Base-by-base conservation (phyloP, 2,329 filamentous ascomycete species). In the Aspergillus sergii region DNA sequence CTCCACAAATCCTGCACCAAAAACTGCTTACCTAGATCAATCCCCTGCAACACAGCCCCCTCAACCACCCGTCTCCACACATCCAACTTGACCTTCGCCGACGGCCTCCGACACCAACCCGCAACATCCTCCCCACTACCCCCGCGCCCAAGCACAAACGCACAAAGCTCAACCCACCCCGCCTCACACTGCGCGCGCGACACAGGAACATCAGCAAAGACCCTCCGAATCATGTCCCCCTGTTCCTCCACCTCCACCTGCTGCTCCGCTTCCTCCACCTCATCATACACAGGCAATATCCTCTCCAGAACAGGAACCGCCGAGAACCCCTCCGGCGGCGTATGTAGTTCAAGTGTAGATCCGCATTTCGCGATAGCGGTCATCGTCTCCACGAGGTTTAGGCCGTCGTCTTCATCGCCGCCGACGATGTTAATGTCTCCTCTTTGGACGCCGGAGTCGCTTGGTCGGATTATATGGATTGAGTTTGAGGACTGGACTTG, bases 401-500 rank as follows among this genome's bases (percentile, higher is more conserved):
- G 63, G 8, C 62, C 64, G 16, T 71, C 66, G 19, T 61, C 61
- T 1, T 68, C 68, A 3, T 50, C 51, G n/a, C 11, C 62, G 28
- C 57, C 69, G 21, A 75, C 67, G 55, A 72, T 66, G 45, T 71
- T 73, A 69, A 75, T 71, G 53, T 75, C 73, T 9, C 66, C 71
- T 12, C 66, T 63, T 10, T 66, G 68, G 30, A 69, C 73, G 3
- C 67, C 67, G 66, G 73, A 72, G 26, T 75, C 70, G 61, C 80
- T 80, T 5, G 82, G 81, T 57, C 78, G 78, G 28, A 86, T 77
- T 43, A 89, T 72, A 73, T 86, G 85, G 61, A 89, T 80, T 41
- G 85, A 86, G 68, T 90, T 90, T 30, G 87, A 89, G 19, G 87
- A 89, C 68, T 88, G 86, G 58, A 89, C 87, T 74, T 89, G 87